Conservation (phyloP, 2,329 filamentous ascomycete species). For the Sarocladiaceae sp. region DNA sequence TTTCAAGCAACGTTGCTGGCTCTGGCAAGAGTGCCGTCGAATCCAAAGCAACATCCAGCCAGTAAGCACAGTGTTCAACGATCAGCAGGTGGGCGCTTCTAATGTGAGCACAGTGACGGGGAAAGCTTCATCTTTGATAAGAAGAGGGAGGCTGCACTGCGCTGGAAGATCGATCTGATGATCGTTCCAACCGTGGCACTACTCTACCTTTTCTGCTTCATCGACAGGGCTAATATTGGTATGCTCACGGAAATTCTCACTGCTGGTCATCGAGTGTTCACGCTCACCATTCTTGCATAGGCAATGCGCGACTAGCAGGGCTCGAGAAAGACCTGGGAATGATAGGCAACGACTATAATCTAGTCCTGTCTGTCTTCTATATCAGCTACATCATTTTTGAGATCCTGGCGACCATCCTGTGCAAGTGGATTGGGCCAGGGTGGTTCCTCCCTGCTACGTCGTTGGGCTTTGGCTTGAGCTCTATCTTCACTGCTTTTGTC, state of each 20-base stretch:
- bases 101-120: background rate
- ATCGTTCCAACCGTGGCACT: conserved; percentile 59
- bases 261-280: conserved; percentile 32
- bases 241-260: background rate
- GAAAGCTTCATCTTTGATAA: background rate
- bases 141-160: conserved; percentile 26
- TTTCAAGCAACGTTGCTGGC: no score
- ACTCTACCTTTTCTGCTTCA: conserved; percentile 51
- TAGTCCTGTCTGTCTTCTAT: conserved; percentile 58
- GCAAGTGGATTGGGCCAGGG: conserved; percentile 61
- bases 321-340: conserved; percentile 43
- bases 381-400: conserved; percentile 63
- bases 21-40: no score
- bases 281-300: background rate
- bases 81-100: no score
- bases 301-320: conserved; percentile 52
- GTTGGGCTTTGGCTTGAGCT: conserved; percentile 47
- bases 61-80: no score
- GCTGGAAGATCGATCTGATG: conserved; percentile 57
- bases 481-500: conserved; percentile 63
- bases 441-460: conserved; percentile 59
- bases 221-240: conserved; percentile 63
- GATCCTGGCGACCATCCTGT: conserved; percentile 58
- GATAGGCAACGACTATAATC: conserved; percentile 21
- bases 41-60: no score